Evolutionary conservation across 192 early-diverging fungal genomes (phyloP).

Genomic region (Gonapodya prolifera): DNA sequence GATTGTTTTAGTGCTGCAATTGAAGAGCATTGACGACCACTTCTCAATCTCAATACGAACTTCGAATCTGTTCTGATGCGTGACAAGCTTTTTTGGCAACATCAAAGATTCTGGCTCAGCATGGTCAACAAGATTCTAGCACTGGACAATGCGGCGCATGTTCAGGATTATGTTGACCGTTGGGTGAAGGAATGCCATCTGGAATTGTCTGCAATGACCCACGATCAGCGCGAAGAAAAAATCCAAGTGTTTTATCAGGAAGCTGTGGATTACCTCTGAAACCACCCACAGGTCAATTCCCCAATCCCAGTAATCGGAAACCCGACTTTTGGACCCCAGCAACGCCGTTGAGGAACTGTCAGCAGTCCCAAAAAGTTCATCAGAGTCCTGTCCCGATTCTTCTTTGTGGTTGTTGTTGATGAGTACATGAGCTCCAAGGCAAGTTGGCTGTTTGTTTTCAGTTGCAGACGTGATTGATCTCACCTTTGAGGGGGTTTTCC

Average conservation of each 20-base stretch:
- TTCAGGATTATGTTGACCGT: not conserved
- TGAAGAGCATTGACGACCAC: not conserved
- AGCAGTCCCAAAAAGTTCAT: not conserved
- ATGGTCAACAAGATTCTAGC: not conserved
- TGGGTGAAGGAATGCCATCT: not conserved
- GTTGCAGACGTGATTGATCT: not conserved
- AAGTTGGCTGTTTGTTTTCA: not conserved
- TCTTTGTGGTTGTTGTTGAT: not conserved
- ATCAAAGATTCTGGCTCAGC: not conserved
- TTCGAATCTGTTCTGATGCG: not conserved
- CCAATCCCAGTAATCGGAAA: not conserved
- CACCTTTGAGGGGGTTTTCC: not conserved
- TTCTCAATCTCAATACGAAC: not conserved
- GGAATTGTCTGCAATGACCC: too few species aligned
- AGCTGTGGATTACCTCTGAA: too few species aligned
- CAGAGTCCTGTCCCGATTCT: not conserved
- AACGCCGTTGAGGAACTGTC: not conserved
- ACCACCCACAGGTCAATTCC: not conserved
- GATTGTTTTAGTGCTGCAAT: not conserved
- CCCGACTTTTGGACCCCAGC: not conserved
- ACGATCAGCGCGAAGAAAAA: too few species aligned
- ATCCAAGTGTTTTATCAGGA: too few species aligned
- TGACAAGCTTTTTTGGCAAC: not conserved
- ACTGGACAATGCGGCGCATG: not conserved
- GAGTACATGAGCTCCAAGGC: not conserved